Evolutionary conservation across 192 early-diverging fungal genomes (phyloP), one percentile per base, ranked within the genome.

Genomic region (Podila minutissima): DNA sequence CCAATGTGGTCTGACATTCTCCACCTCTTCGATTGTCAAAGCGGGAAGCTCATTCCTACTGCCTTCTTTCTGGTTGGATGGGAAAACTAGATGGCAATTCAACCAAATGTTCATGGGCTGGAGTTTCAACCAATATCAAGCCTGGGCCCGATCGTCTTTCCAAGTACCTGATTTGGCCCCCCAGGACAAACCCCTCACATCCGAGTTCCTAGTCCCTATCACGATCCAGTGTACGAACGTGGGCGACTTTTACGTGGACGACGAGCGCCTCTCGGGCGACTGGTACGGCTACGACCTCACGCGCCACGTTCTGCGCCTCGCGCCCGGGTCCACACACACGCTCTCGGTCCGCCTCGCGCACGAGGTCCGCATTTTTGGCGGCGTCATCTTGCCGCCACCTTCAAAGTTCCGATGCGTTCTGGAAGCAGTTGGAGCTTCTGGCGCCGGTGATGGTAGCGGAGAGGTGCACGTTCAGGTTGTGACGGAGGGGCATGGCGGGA

Each of bases 281-380:
- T 84, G 86, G 66, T 94, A 93, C 69, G 77, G 74, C 28, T 92
- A 92, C 61, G 64, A 62, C 6, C 82, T 79, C 2, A 84, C 83
- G 5, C 64, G 69, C 4, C 83, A 89, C 85, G 86, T 87, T 7
- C 69, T 74, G 41, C 79, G 64, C 50, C 69, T 94, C 13, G 59
- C 64, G 4, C 72, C 75, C n/a, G 90, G 90, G 6, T 48, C 62
- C 10, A 59, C 15, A 13, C 91, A 94, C 51, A 78, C 57, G 2
- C 62, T 94, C 0, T 85, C 86, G 41, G 84, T 94, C 5, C 85
- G 87, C 28, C 67, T 90, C 0, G 82, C 88, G 1, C 86, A 92
- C 86, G 93, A 94, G 72, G 87, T 93, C 9, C 86, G 93, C 8
- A 82, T 93, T 10, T 90, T 89, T 85, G 93, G 93, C 17, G 91